Percentiles rank a stretch among this genome's conserved stretches.
Conservation (phyloP, 805 yeast genomes). For the Wickerhamomyces sydowiorum region DNA sequence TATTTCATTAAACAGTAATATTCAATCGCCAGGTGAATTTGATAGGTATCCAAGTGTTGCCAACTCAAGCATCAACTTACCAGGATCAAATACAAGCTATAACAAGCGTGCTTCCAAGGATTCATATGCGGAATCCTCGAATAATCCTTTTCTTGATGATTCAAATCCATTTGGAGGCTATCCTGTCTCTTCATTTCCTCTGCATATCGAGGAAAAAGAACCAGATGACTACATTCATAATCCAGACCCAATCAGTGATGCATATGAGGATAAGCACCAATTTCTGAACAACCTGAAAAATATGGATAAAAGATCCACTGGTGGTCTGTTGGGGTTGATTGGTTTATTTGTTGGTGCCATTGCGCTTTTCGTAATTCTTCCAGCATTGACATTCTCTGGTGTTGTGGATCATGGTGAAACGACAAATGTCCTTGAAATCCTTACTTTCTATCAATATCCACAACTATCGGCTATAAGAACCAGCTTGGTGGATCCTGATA, state of each 20-base stretch:
- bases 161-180: slow-evolving; percentile 94
- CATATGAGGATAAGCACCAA: slow-evolving; percentile 70
- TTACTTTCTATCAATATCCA: slow-evolving; percentile 47
- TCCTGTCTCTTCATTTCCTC: slow-evolving; percentile 89
- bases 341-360: slow-evolving; percentile 54
- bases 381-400: slow-evolving; percentile 82
- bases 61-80: slow-evolving; percentile 50
- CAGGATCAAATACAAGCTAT: slow-evolving; percentile 26
- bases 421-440: slow-evolving; percentile 29
- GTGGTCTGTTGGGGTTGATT: slow-evolving; percentile 57
- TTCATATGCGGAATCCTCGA: slow-evolving; percentile 13
- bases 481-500: slow-evolving; percentile 53
- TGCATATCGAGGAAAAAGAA: slow-evolving; percentile 88
- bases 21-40: slow-evolving; percentile 45
- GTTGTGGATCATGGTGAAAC: slow-evolving; percentile 30
- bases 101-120: slow-evolving; percentile 11
- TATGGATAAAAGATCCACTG: slow-evolving; percentile 56
- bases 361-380: slow-evolving; percentile 70
- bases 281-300: slow-evolving; percentile 57
- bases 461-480: slow-evolving; percentile 46
- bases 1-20: slow-evolving; percentile 19
- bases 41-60: slow-evolving; percentile 69
- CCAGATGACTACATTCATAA: slow-evolving; percentile 93
- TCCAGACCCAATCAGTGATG: slow-evolving; percentile 93
- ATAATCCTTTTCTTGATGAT: slow-evolving; percentile 47